phyloP scores from a whole-genome alignment of 352 stramenopile species.

The Pythium periplocum region DNA sequence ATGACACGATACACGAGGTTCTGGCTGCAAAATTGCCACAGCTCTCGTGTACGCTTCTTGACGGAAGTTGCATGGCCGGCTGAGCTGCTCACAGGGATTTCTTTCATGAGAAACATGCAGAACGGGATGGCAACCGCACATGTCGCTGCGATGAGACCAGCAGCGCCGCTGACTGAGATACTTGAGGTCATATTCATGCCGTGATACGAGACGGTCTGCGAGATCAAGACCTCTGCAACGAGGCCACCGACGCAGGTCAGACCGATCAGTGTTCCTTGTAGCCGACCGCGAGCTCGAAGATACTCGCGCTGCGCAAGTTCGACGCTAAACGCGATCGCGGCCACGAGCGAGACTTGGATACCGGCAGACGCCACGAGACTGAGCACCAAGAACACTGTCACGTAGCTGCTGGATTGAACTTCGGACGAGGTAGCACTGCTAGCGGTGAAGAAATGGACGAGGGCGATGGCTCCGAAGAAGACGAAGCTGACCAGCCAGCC shows the following conservation, averaged over 20 bases:
- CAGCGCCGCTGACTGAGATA: neutral
- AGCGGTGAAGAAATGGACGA: neutral
- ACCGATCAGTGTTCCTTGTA: neutral
- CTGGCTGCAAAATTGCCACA: constrained; percentile 50
- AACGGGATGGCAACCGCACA: neutral
- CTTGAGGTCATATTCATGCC: neutral
- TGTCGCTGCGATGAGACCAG: neutral
- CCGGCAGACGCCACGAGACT: neutral
- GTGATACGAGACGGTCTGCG: neutral
- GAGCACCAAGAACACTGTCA: neutral
- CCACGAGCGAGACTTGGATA: neutral
- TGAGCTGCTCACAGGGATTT: neutral
- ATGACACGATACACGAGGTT: constrained; percentile 49
- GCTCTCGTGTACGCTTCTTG: constrained; percentile 20
- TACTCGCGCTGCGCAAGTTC: constrained; percentile 5
- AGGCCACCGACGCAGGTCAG: neutral
- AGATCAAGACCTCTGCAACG: neutral
- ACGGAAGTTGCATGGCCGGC: constrained; percentile 7
- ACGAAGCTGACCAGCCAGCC: constrained; percentile 14
- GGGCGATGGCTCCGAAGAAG: neutral
- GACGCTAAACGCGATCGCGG: constrained; percentile 3
- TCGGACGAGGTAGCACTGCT: neutral
- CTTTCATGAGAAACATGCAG: neutral
- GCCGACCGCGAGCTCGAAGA: neutral
- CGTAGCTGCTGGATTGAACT: neutral